Evolutionary conservation across 352 stramenopile species (phyloP).

Genomic region (Pythium phragmitis): DNA sequence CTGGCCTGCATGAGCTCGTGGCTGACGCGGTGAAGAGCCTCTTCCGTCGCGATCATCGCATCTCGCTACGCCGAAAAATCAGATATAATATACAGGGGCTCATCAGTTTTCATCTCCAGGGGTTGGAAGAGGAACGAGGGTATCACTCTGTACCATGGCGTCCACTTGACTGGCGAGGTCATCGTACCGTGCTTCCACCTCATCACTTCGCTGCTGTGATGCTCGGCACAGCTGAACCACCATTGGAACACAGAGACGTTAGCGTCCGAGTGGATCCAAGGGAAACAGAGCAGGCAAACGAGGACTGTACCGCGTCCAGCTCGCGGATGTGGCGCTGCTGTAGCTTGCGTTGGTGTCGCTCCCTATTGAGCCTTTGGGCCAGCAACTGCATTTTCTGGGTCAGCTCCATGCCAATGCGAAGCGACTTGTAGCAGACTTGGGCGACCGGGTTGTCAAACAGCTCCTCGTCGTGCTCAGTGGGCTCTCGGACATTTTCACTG

Average conservation of each 20-base stretch:
- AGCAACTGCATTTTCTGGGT: conserved; percentile 19
- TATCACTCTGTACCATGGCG: conserved; percentile 14
- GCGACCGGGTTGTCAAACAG: conserved; percentile 9
- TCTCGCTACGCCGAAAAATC: conserved; percentile 14
- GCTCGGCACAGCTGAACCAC: background rate
- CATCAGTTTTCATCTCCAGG: background rate
- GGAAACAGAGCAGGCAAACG: background rate
- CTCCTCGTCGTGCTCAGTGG: background rate
- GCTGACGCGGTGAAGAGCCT: conserved; percentile 18
- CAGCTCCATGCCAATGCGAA: conserved; percentile 16
- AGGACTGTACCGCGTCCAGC: conserved; percentile 15
- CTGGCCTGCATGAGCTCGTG: conserved; percentile 10
- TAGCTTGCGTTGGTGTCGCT: conserved; percentile 2
- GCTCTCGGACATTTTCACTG: background rate
- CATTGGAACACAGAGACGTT: background rate
- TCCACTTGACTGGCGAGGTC: conserved; percentile 18
- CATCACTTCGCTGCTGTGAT: background rate
- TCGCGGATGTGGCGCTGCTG: conserved; percentile 9
- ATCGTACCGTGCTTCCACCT: conserved; percentile 9
- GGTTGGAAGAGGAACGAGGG: background rate
- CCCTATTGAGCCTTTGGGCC: background rate
- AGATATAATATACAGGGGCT: background rate
- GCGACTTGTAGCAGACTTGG: conserved; percentile 23
- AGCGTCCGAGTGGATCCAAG: too few species aligned
- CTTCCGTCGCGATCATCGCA: conserved; percentile 26